Conservation (phyloP, 805 yeast genomes). For the Starmerella davenportii region DNA sequence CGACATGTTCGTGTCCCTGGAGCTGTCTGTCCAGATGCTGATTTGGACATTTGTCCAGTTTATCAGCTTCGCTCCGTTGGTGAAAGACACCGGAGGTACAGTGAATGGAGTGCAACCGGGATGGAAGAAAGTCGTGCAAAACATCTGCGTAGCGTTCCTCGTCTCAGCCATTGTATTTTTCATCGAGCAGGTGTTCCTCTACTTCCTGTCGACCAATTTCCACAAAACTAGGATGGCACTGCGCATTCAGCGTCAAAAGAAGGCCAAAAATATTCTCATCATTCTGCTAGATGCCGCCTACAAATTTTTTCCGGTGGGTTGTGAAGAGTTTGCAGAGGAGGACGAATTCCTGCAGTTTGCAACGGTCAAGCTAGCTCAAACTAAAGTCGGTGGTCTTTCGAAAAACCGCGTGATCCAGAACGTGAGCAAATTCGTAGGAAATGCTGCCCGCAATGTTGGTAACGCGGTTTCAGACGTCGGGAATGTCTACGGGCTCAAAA, state of each 20-base stretch:
- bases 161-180: slow-evolving; percentile 23
- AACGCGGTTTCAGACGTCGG: slow-evolving; percentile 14
- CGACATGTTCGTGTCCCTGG: slow-evolving; percentile 23
- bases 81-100: slow-evolving; percentile 19
- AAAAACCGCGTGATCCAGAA: slow-evolving; percentile 13
- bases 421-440: slow-evolving; percentile 18
- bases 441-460: slow-evolving; percentile 16
- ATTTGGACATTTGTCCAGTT: slow-evolving; percentile 24
- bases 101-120: slow-evolving; percentile 13
- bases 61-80: slow-evolving; percentile 23
- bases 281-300: slow-evolving; percentile 21
- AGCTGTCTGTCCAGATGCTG: slow-evolving; percentile 21
- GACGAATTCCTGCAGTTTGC: slow-evolving; percentile 21
- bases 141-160: slow-evolving; percentile 24
- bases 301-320: slow-evolving; percentile 22
- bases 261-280: slow-evolving; percentile 18
- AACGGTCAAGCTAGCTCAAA: slow-evolving; percentile 12
- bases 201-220: slow-evolving; percentile 25
- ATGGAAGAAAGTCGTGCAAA: slow-evolving; percentile 24
- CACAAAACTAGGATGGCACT: slow-evolving; percentile 25
- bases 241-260: slow-evolving; percentile 25
- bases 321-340: slow-evolving; percentile 24
- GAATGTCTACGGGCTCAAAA: slow-evolving; percentile 8
- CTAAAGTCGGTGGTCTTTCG: slow-evolving; percentile 1
- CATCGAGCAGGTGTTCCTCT: slow-evolving; percentile 24